phyloP scores from a whole-genome alignment of 257 asterid species.

The Fraxinus americana region DNA sequence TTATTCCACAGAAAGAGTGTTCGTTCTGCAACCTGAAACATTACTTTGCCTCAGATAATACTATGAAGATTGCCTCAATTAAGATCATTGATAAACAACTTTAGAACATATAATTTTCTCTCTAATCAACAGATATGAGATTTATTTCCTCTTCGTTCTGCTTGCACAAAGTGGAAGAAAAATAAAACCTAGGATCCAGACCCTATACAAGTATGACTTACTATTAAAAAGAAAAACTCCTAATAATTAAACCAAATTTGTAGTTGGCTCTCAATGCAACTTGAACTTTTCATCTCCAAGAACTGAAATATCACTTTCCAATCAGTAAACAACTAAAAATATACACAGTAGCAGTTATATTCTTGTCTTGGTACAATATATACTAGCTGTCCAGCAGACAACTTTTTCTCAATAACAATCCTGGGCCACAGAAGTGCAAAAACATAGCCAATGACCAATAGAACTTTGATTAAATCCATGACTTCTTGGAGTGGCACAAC shows the following conservation, averaged over 20 bases:
- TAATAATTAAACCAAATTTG: background rate
- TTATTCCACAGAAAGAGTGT: constrained; percentile 80
- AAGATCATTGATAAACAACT: constrained; percentile 8
- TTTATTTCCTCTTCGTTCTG: background rate
- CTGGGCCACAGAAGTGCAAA: background rate
- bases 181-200: background rate
- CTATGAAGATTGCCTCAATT: background rate
- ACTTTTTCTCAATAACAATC: background rate
- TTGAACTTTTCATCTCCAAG: constrained; percentile 1
- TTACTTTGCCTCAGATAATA: constrained; percentile 17
- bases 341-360: background rate
- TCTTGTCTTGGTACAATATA: background rate
- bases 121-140: background rate
- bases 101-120: constrained; percentile 2
- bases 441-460: background rate
- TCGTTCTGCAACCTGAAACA: constrained; percentile 81
- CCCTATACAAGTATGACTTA: background rate
- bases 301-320: background rate
- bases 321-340: background rate
- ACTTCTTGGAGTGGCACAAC: background rate
- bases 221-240: background rate
- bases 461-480: background rate
- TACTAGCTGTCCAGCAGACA: background rate
- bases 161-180: background rate
- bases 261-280: background rate